Percentiles rank a stretch among this genome's conserved stretches.
These are phyloP conservation scores for Ambrosiella xylebori DNA, from an alignment of 2,329 filamentous ascomycete genomes.

Conservation along the genomic window DNA sequence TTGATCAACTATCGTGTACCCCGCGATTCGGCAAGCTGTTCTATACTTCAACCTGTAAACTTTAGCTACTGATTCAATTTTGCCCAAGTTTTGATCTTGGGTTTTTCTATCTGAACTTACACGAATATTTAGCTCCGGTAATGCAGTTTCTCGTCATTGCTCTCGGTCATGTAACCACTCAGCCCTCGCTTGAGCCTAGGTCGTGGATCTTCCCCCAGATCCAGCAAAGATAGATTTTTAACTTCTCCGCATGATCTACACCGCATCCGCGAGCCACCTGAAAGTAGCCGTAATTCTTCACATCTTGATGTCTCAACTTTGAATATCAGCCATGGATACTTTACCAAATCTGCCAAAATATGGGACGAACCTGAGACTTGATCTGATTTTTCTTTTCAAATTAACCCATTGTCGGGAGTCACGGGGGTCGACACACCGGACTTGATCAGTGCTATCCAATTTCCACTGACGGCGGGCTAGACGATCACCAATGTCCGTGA, in stretches of 20 bases:
- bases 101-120: neutral
- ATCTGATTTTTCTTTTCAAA: no score
- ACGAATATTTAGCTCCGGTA: neutral
- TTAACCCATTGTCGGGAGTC: no score
- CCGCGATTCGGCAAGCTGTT: no score
- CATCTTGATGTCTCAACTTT: neutral
- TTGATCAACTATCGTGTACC: no score
- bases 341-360: neutral
- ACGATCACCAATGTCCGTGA: no score
- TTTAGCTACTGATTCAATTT: no score
- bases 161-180: neutral
- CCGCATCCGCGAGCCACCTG: neutral
- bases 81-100: no score
- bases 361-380: no score
- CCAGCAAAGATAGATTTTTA: neutral
- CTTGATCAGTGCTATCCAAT: no score
- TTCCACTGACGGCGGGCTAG: no score
- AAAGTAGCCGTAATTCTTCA: neutral
- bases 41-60: no score
- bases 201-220: neutral
- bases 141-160: neutral
- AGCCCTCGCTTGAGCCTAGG: neutral
- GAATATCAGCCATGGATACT: neutral
- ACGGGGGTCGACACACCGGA: no score
- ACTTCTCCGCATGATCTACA: neutral